phyloP scores from a whole-genome alignment of 2,329 filamentous ascomycete genomes.

The Diplodia scrobiculata region DNA sequence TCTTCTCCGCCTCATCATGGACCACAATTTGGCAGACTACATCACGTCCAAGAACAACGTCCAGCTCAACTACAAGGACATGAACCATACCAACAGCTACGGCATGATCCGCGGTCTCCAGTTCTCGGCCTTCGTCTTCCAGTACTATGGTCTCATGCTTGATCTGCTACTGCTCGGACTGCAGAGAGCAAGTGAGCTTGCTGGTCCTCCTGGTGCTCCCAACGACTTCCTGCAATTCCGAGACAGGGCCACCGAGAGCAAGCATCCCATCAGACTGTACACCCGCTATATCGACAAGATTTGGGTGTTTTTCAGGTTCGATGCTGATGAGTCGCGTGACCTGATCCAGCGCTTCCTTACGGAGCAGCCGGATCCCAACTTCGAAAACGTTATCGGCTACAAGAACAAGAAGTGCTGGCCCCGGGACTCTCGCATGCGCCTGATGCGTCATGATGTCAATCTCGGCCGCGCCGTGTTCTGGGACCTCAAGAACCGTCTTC shows the following conservation, averaged over 20 bases:
- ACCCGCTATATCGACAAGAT: conserved; percentile 97
- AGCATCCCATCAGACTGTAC: conserved; percentile 96
- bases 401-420: conserved; percentile 99
- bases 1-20: conserved; percentile 92
- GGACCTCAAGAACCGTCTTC: conserved; percentile 96
- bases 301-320: conserved; percentile 95
- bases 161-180: conserved; percentile 89
- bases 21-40: conserved; percentile 98
- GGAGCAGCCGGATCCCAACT: conserved; percentile 97
- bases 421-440: conserved; percentile 91
- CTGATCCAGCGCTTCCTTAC: conserved; percentile 97
- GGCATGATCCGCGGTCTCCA: conserved; percentile 97
- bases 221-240: conserved; percentile 98
- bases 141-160: conserved; percentile 95
- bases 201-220: conserved; percentile 86
- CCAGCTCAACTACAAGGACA: conserved; percentile 98
- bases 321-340: conserved; percentile 89
- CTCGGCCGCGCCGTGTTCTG: conserved; percentile 96
- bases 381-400: conserved; percentile 98
- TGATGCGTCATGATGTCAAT: conserved; percentile 99
- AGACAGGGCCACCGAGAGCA: conserved; percentile 85
- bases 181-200: conserved; percentile 96
- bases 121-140: conserved; percentile 98
- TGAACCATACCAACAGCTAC: conserved; percentile 99
- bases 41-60: conserved; percentile 99